Evolutionary conservation across 1,284 basidiomycete genomes (phyloP), one percentile per base, ranked within the genome.

Genomic region (Anthracocystis panici-leucophaei): DNA sequence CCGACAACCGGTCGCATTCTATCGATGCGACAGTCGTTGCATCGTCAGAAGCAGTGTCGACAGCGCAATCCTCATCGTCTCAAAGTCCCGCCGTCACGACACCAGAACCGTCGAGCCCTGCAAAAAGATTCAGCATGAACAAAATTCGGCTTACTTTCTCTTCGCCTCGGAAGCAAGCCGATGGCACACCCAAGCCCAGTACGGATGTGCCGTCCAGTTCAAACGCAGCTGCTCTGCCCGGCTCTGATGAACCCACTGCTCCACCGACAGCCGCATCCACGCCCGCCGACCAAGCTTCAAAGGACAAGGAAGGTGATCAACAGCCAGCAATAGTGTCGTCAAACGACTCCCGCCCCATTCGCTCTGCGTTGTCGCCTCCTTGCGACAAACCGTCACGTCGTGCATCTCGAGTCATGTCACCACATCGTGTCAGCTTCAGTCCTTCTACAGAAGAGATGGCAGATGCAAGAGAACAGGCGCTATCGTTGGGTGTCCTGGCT

Each of bases 351-450:
- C 61, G 29, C 10, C 60, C 58, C 2, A 61, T 55, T 29, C 71
- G 62, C 41, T 74, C 71, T 21, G 52, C 64, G 3, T 48, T 73
- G 5, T 7, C 57, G 0, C 33, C 52, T 4, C 25, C 59, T 12
- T 35, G n/a, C 23, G 65, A 63, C 20, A 27, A 41, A n/a, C 38
- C 57, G 14, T n/a, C 40, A 5, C 58, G 58, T 8, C 53, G 54
- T 11, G 55, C 63, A n/a, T 60, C 62, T 10, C 53, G 62, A 21
- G 29, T 50, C 20, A 18, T 44, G n/a, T 73, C 72, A 2, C 59
- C 58, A 11, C 72, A 76, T 45, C 57, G 76, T 5, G 76, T 78
- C 55, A 75, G 71, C 61, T 78, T 78, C 64, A 75, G 72, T 35
- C 76, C 76, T 3, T 78, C 76, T 3, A 78, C 69, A 38, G 76